Evolutionary conservation across 306 rosid genomes (phyloP).

Genomic region (Trifolium dubium): DNA sequence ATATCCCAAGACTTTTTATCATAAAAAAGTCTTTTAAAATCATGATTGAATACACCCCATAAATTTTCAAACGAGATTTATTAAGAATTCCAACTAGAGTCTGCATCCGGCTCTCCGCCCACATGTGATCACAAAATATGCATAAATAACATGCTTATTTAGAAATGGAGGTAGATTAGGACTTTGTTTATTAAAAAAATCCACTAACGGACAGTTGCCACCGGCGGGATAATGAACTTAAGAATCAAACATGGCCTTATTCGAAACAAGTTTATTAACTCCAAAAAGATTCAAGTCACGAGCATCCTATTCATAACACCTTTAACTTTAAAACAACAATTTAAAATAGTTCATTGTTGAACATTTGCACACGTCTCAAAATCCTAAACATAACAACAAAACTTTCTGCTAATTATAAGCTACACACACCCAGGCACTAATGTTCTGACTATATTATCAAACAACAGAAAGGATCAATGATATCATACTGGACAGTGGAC

Average conservation of each 20-base stretch:
- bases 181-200: no score
- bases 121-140: no score
- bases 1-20: no score
- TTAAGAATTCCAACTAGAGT: no score
- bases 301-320: neutral
- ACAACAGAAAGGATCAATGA: conserved; percentile 3
- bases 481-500: conserved; percentile 5
- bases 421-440: conserved; percentile 14
- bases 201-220: neutral
- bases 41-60: no score
- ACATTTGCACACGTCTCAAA: conserved; percentile 1
- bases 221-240: neutral
- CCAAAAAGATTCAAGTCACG: conserved; percentile 12
- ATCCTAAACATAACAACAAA: conserved; percentile 6
- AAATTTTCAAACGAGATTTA: no score
- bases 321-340: neutral
- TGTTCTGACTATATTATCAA: conserved; percentile 20
- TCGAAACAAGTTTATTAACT: neutral
- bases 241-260: conserved; percentile 12
- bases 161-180: no score
- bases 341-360: conserved; percentile 1
- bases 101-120: no score
- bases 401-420: neutral
- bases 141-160: no score
- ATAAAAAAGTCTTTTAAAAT: no score